Base-by-base conservation (phyloP, 75 land plant species). In the Cryptomeria japonica region DNA sequence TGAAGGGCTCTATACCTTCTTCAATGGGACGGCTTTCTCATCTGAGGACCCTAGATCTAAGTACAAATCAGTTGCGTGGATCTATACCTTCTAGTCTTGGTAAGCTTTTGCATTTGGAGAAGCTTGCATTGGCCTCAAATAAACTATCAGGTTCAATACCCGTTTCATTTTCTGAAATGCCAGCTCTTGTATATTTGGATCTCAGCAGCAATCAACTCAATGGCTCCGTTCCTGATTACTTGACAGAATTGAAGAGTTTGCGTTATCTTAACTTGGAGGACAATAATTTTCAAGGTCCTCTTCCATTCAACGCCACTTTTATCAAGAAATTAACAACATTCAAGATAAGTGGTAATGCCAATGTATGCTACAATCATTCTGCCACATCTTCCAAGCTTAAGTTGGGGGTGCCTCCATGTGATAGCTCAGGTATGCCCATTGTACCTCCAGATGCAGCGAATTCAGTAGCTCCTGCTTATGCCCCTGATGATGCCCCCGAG, bases 391-490 rank as follows among this genome's bases (percentile, higher is more conserved):
- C 95, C 4, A 96, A 93, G 82, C 51, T 96, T 73, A 94, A 95
- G 87, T 92, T 91, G 36, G 96, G 99, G 53, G 87, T 97, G 38
- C 96, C 96, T 19, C 94, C 93, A 9, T 97, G 99, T 84, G 97
- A 97, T 83, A 87, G 80, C 80, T 86, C 92, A 37, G 98, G 98
- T 2, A 44, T 94, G 83, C 98, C 98, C 28, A 70, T 93, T 46
- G 89, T 92, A 28, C 95, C 94, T 22, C 91, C 94, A 39, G 89
- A 91, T 41, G 89, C 92, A 34, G 88, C 90, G 75, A 79, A 19
- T 79, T 79, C 82, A 39, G 91, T 55, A 10, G 55, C 83, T 19
- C 86, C 86, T 42, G 79, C 90, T 2, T 85, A 47, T 12, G 56
- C 93, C 36, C 88, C 88, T 12, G 90, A 87, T 18, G n/a, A 64